A percentile compares a stretch with the other conserved stretches of the same genome.
phyloP scores from a whole-genome alignment of 192 early-diverging fungal species.

The Rhizophagus sp. region DNA sequence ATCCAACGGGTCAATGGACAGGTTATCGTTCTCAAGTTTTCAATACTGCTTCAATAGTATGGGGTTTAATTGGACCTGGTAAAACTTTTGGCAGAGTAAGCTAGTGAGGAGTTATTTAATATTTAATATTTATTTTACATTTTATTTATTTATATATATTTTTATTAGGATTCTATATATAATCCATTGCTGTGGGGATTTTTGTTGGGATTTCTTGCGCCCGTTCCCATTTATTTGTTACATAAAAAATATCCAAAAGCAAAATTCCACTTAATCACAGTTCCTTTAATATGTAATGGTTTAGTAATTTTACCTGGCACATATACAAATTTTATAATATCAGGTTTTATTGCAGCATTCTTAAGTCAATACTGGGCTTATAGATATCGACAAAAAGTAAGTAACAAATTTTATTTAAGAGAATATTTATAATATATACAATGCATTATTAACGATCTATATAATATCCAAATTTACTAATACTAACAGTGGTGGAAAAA shows the following conservation, averaged over 20 bases:
- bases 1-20: slow-evolving; percentile 49
- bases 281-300: slow-evolving; percentile 30
- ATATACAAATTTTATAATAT: slow-evolving; percentile 29
- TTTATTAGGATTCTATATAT: slow-evolving; percentile 32
- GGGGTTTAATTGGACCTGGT: slow-evolving; percentile 63
- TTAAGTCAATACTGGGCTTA: slow-evolving; percentile 18
- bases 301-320: slow-evolving; percentile 11
- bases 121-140: slow-evolving; percentile 31
- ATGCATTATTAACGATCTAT: background rate
- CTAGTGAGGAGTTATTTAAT: background rate
- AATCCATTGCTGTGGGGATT: slow-evolving; percentile 49
- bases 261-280: slow-evolving; percentile 35
- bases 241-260: slow-evolving; percentile 47
- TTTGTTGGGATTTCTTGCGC: slow-evolving; percentile 38
- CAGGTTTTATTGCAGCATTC: slow-evolving; percentile 18
- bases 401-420: background rate
- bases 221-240: slow-evolving; percentile 40
- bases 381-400: background rate
- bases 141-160: too few relatives aligned
- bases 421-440: background rate
- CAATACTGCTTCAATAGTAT: slow-evolving; percentile 61
- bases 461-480: background rate
- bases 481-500: slow-evolving; percentile 22
- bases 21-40: slow-evolving; percentile 38
- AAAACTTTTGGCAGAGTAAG: slow-evolving; percentile 50